phyloP scores from a whole-genome alignment of 805 yeast genomes.

The Suhomyces faveliae region DNA sequence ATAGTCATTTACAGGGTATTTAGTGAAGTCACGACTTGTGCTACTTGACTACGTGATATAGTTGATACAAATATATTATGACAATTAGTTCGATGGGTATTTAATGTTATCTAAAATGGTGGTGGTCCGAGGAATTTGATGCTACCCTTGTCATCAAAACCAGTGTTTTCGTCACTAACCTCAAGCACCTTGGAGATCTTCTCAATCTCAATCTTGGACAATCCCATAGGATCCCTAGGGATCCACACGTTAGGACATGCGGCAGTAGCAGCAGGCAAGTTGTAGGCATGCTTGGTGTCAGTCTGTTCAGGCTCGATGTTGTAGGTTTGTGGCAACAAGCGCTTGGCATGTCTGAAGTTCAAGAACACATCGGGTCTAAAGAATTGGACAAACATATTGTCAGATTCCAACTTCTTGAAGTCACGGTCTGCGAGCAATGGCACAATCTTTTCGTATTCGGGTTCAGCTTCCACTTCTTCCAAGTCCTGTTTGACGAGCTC shows the following conservation, averaged over 20 bases:
- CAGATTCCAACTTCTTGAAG: constrained; percentile 30
- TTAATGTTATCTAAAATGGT: constrained; percentile 18
- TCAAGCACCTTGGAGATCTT: constrained; percentile 54
- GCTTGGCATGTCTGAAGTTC: constrained; percentile 38
- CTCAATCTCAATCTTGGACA: constrained; percentile 60
- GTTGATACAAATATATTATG: no score
- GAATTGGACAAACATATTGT: constrained; percentile 49
- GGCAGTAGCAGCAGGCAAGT: constrained; percentile 70
- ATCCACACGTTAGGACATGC: constrained; percentile 83
- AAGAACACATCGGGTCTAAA: constrained; percentile 61
- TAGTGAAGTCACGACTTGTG: no score
- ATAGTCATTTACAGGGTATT: no score
- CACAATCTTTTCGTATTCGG: constrained; percentile 23
- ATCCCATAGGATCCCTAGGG: constrained; percentile 86
- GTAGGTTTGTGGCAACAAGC: constrained; percentile 35
- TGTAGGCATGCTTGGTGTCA: constrained; percentile 64
- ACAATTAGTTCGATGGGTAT: no score
- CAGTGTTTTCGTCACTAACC: constrained; percentile 67
- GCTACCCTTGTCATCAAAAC: constrained; percentile 41
- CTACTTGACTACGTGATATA: no score
- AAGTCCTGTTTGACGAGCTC: constrained; percentile 18
- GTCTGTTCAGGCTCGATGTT: constrained; percentile 39
- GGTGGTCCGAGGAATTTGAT: constrained; percentile 33
- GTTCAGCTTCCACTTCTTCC: constrained; percentile 3
- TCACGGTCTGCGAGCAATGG: constrained; percentile 74